Evolutionary conservation across 2,329 filamentous ascomycete species (phyloP).

Genomic region (Ophiostoma australiae): DNA sequence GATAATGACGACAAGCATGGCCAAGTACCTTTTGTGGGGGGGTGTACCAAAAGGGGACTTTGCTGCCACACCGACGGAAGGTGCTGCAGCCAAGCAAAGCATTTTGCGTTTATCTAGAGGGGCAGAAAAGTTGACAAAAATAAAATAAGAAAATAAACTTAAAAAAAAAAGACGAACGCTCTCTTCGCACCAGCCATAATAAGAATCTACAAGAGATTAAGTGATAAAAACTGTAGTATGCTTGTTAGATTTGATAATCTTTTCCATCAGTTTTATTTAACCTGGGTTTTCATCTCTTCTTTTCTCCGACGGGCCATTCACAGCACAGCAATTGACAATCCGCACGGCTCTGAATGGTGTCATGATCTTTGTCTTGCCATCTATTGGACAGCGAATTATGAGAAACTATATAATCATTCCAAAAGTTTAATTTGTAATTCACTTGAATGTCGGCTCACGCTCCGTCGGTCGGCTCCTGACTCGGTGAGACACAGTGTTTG

Average conservation of each 20-base stretch:
- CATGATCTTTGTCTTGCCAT: slow-evolving; percentile 13
- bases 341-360: slow-evolving; percentile 14
- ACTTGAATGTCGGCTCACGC: not conserved
- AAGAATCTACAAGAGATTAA: not conserved
- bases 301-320: slow-evolving; percentile 20
- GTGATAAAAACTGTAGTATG: not conserved
- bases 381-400: slow-evolving; percentile 21
- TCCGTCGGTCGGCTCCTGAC: too few relatives aligned
- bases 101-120: not conserved
- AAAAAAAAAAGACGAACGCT: not conserved
- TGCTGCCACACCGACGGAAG: not conserved
- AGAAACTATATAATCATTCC: slow-evolving; percentile 14
- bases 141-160: not conserved
- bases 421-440: not conserved
- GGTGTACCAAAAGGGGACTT: not conserved
- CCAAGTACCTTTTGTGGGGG: not conserved
- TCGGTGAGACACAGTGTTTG: not conserved
- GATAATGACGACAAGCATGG: not conserved
- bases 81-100: not conserved
- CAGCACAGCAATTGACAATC: slow-evolving; percentile 21
- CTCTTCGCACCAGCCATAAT: not conserved
- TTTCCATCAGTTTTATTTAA: not conserved
- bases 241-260: slow-evolving; percentile 7
- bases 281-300: not conserved
- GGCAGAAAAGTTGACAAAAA: not conserved